Evolutionary conservation across 2,329 filamentous ascomycete species (phyloP).

Genomic region (Ustilaginoidea virens): DNA sequence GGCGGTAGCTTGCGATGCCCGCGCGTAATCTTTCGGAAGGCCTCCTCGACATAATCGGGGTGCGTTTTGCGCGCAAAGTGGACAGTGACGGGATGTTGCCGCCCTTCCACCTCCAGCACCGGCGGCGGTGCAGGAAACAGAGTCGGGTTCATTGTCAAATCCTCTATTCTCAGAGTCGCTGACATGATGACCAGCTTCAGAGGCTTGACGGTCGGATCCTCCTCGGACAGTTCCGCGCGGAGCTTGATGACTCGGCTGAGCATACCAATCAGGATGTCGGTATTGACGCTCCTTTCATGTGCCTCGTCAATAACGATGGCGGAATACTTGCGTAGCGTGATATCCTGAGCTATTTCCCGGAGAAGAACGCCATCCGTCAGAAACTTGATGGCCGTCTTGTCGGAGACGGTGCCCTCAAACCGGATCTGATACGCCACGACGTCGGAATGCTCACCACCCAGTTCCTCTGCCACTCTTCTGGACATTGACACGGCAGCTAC

Average conservation of each 20-base stretch:
- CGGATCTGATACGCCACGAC: slow-evolving; percentile 87
- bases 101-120: slow-evolving; percentile 76
- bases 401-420: slow-evolving; percentile 71
- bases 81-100: slow-evolving; percentile 77
- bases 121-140: slow-evolving; percentile 70
- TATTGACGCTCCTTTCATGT: slow-evolving; percentile 93
- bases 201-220: slow-evolving; percentile 57
- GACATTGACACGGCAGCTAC: slow-evolving; percentile 97
- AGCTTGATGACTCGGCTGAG: slow-evolving; percentile 83
- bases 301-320: slow-evolving; percentile 92
- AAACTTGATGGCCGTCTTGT: slow-evolving; percentile 86
- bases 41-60: slow-evolving; percentile 81
- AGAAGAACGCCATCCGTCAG: slow-evolving; percentile 97
- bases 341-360: slow-evolving; percentile 80
- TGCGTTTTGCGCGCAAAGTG: slow-evolving; percentile 78
- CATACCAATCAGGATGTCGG: slow-evolving; percentile 95
- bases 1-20: slow-evolving; percentile 83
- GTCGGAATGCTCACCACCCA: slow-evolving; percentile 64
- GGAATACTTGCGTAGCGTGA: slow-evolving; percentile 78
- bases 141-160: slow-evolving; percentile 70
- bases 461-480: slow-evolving; percentile 72
- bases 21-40: slow-evolving; percentile 70
- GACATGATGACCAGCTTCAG: slow-evolving; percentile 98
- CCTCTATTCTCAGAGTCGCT: slow-evolving; percentile 78
- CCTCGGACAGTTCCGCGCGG: slow-evolving; percentile 55